Evolutionary conservation across 257 asterid genomes (phyloP).

Genomic region (Primulina tabacum): DNA sequence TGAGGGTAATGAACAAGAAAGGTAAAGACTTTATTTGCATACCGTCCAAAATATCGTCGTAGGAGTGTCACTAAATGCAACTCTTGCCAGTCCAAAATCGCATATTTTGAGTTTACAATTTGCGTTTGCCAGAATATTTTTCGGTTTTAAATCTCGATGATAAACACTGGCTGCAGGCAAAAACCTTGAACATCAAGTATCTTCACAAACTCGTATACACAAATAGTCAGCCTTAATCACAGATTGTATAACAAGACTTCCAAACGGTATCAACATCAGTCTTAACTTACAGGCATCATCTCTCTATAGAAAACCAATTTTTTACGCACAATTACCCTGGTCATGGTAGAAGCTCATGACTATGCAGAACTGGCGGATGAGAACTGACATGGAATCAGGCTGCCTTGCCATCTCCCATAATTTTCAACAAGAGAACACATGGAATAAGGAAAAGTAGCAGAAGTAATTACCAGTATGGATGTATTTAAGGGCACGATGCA

Average conservation of each 20-base stretch:
- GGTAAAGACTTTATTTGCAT: slow-evolving; percentile 17
- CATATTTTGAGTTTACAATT: slow-evolving; percentile 92
- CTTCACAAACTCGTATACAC: slow-evolving; percentile 24
- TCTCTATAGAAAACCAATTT: neutral
- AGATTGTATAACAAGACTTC: neutral
- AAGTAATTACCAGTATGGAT: slow-evolving; percentile 69
- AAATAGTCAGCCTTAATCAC: slow-evolving; percentile 19
- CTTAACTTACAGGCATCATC: neutral
- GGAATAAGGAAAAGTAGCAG: neutral
- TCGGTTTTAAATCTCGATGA: slow-evolving; percentile 89
- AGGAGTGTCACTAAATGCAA: slow-evolving; percentile 91
- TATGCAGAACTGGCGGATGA: slow-evolving; percentile 4
- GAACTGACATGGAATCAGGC: slow-evolving; percentile 7
- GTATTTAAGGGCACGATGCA: slow-evolving; percentile 85
- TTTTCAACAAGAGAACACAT: slow-evolving; percentile 10
- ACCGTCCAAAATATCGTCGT: slow-evolving; percentile 98
- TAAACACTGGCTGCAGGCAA: slow-evolving; percentile 81
- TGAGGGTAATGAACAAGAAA: neutral
- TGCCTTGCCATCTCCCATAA: neutral
- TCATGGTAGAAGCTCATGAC: neutral
- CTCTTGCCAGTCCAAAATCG: slow-evolving; percentile 97
- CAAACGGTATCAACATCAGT: neutral
- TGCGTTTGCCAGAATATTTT: slow-evolving; percentile 90
- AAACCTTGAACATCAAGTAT: slow-evolving; percentile 16
- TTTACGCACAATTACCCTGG: neutral